Conservation (phyloP, 208 protist genomes). For the Leishmania tropica region DNA sequence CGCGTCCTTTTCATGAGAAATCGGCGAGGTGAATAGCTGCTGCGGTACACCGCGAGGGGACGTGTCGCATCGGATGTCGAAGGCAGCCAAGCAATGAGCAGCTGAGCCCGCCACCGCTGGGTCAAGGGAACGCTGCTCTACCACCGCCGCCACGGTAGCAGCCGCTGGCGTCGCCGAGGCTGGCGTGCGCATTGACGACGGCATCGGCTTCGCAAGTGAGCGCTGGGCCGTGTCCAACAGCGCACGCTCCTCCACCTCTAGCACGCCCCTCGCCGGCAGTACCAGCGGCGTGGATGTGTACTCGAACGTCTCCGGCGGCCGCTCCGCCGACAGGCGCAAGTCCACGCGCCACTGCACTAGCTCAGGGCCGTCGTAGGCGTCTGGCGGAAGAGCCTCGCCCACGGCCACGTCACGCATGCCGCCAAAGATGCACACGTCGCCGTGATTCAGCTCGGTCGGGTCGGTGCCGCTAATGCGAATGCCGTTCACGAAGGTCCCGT, state of each 20-base stretch:
- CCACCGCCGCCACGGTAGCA: background rate
- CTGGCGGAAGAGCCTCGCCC: constrained; percentile 48
- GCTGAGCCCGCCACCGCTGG: background rate
- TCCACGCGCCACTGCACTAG: constrained; percentile 76
- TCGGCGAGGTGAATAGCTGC: constrained; percentile 30
- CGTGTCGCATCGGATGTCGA: background rate
- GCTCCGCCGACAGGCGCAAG: constrained; percentile 10
- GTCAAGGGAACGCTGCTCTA: too few relatives aligned
- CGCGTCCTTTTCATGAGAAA: background rate
- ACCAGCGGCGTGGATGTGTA: constrained; percentile 61
- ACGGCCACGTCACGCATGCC: constrained; percentile 81
- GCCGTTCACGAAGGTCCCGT: constrained; percentile 89
- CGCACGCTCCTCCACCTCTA: constrained; percentile 46
- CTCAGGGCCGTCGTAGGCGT: constrained; percentile 64
- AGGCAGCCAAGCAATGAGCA: background rate
- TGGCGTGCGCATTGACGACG: background rate
- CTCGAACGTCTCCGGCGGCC: constrained; percentile 25
- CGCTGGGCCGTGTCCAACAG: constrained; percentile 46
- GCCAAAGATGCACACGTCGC: constrained; percentile 79
- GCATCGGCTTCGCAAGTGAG: constrained; percentile 25
- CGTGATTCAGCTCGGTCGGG: constrained; percentile 50
- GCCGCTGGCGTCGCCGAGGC: constrained; percentile 1
- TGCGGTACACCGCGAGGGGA: constrained; percentile 25
- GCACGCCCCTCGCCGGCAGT: constrained; percentile 46
- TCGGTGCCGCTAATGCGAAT: constrained; percentile 50